A percentile compares a stretch with the other conserved stretches of the same genome.
phyloP scores from a whole-genome alignment of 805 yeast genomes.

The Zygoascus tannicola region DNA sequence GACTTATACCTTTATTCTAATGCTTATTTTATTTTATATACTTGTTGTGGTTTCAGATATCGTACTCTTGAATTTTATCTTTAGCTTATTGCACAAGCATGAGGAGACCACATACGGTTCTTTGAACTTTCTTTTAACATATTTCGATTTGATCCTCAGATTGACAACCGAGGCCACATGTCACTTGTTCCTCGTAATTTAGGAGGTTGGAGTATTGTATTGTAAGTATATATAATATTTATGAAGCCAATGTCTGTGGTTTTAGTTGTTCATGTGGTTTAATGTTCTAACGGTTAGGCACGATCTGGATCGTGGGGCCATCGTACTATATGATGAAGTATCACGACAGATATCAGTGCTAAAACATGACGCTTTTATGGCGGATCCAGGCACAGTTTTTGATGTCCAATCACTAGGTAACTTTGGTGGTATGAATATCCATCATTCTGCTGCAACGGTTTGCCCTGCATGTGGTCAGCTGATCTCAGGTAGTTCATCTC shows the following conservation, averaged over 20 bases:
- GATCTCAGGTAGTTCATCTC: neutral
- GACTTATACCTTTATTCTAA: too few species aligned
- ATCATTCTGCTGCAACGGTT: neutral
- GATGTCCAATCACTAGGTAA: neutral
- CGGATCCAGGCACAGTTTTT: neutral
- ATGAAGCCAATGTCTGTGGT: neutral
- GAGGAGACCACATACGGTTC: too few species aligned
- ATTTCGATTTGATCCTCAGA: too few species aligned
- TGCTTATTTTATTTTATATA: too few species aligned
- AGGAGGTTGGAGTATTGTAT: slow-evolving; percentile 13
- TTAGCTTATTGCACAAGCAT: too few species aligned
- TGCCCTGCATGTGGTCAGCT: slow-evolving; percentile 15
- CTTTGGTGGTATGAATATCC: neutral
- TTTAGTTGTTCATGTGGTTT: neutral
- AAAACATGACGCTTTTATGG: neutral
- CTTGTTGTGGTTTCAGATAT: too few species aligned
- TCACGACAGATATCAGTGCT: slow-evolving; percentile 14
- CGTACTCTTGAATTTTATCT: too few species aligned
- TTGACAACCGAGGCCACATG: too few species aligned
- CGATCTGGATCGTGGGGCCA: slow-evolving; percentile 11
- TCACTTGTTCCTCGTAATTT: slow-evolving; percentile 10
- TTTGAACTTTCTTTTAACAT: too few species aligned
- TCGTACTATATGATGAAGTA: slow-evolving; percentile 13
- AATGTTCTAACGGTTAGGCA: slow-evolving; percentile 3
- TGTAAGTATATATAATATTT: slow-evolving; percentile 8